phyloP scores from a whole-genome alignment of 345 rosid genomes.

The Euclidium syriacum region DNA sequence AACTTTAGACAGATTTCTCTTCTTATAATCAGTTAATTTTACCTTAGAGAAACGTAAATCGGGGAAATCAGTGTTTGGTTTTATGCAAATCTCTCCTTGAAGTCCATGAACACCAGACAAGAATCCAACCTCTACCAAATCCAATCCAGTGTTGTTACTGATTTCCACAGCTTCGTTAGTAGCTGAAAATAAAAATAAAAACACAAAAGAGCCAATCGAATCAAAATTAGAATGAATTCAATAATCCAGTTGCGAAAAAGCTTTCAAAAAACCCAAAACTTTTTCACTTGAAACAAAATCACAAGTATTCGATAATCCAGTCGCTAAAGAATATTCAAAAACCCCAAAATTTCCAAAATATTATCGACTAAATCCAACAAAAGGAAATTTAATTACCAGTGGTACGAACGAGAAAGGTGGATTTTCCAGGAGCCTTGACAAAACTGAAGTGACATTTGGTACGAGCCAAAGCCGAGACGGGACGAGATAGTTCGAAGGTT shows the following conservation, averaged over 20 bases:
- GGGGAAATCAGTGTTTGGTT: conserved; percentile 81
- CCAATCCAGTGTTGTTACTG: conserved; percentile 24
- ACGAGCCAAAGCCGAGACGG: conserved; percentile 20
- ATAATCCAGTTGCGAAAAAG: not conserved
- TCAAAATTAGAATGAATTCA: not conserved
- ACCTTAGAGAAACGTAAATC: conserved; percentile 74
- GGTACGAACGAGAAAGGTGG: conserved; percentile 31
- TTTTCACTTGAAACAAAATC: conserved; percentile 27
- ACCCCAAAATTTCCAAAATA: not conserved
- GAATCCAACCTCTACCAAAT: conserved; percentile 72
- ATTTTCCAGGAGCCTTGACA: conserved; percentile 15
- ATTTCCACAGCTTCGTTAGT: conserved; percentile 46
- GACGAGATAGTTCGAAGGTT: conserved; percentile 6
- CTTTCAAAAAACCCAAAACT: not conserved
- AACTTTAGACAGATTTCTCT: not conserved
- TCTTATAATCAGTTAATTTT: not conserved
- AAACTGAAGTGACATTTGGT: conserved; percentile 23
- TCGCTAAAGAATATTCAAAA: not conserved
- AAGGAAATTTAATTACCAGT: conserved; percentile 27
- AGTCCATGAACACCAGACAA: conserved; percentile 74
- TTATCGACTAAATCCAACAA: not conserved
- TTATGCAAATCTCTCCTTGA: conserved; percentile 70
- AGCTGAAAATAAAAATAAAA: conserved; percentile 34
- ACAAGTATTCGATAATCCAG: not conserved
- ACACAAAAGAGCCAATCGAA: not conserved